Conservation (phyloP, 768 basidiomycete species). For the Boletus sp. region DNA sequence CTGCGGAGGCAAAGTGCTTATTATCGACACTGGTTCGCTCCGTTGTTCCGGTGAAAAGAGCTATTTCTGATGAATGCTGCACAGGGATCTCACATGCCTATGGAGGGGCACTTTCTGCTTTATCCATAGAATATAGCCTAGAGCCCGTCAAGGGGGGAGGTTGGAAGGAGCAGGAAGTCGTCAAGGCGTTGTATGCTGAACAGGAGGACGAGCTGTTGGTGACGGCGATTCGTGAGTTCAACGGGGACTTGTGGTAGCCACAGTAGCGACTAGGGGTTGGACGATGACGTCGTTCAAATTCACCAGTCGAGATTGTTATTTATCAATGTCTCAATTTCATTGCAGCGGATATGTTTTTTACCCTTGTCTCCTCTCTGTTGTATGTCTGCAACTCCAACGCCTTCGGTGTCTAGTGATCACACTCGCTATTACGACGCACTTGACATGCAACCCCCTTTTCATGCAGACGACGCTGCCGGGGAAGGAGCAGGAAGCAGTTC, state of each 20-base stretch:
- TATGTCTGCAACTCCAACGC: constrained; percentile 15
- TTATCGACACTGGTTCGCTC: constrained; percentile 85
- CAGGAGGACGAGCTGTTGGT: constrained; percentile 29
- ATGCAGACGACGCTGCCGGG: background rate
- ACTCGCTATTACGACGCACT: constrained; percentile 47
- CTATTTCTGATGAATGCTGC: constrained; percentile 6
- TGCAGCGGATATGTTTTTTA: background rate
- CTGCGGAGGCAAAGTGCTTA: constrained; percentile 89
- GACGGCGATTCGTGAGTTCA: constrained; percentile 24
- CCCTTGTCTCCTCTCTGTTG: background rate
- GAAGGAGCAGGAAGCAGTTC: background rate
- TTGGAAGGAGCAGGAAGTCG: constrained; percentile 36
- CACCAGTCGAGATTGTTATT: constrained; percentile 18
- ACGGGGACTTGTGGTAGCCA: constrained; percentile 20
- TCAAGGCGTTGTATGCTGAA: constrained; percentile 35
- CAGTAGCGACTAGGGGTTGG: constrained; percentile 8
- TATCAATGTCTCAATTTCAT: constrained; percentile 10
- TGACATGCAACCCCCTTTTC: constrained; percentile 24
- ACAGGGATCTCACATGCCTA: constrained; percentile 93
- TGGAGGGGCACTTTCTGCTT: constrained; percentile 85
- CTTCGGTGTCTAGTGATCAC: constrained; percentile 31
- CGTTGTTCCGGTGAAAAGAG: background rate
- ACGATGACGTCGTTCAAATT: constrained; percentile 20
- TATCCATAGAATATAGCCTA: constrained; percentile 83
- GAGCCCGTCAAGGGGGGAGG: constrained; percentile 48